Evolutionary conservation across 2,329 filamentous ascomycete species (phyloP).

Genomic region (Chrysosporium keratinophilum): DNA sequence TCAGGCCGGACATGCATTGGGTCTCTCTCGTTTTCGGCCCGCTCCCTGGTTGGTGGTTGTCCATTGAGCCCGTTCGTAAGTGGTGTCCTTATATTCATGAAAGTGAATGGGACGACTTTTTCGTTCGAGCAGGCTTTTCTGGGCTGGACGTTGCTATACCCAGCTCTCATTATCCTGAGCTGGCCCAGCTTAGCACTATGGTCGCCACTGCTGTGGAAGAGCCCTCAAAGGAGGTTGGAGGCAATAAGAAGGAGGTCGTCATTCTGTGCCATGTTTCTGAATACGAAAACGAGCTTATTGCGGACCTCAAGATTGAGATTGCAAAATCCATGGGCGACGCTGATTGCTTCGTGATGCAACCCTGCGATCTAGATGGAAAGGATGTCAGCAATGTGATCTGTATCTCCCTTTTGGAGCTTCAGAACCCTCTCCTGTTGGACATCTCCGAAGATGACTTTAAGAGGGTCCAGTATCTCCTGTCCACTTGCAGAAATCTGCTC

Average conservation of each 20-base stretch:
- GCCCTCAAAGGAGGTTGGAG: background rate
- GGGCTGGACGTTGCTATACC: slow-evolving; percentile 10
- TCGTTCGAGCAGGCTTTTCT: slow-evolving; percentile 5
- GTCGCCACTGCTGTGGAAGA: slow-evolving; percentile 14
- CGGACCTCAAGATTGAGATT: background rate
- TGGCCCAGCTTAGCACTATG: slow-evolving; percentile 16
- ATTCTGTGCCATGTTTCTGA: slow-evolving; percentile 8
- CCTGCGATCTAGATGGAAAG: slow-evolving; percentile 15
- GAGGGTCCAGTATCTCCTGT: slow-evolving; percentile 22
- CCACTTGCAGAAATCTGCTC: slow-evolving; percentile 22
- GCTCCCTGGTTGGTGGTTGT: slow-evolving; percentile 21
- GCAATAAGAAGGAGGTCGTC: background rate
- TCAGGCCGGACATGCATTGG: slow-evolving; percentile 16
- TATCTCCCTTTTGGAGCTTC: slow-evolving; percentile 20
- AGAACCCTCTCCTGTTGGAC: slow-evolving; percentile 16
- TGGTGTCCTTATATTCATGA: slow-evolving; percentile 7
- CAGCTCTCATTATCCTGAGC: slow-evolving; percentile 11
- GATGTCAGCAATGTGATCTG: slow-evolving; percentile 18
- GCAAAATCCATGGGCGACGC: background rate
- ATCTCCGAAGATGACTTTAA: slow-evolving; percentile 22
- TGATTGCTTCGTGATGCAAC: slow-evolving; percentile 6
- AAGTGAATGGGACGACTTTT: slow-evolving; percentile 2
- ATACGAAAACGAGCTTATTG: background rate
- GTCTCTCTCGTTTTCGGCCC: slow-evolving; percentile 15
- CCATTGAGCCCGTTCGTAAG: slow-evolving; percentile 7